Conservation (phyloP, 352 stramenopile genomes). For the Phytophthora citrophthora region DNA sequence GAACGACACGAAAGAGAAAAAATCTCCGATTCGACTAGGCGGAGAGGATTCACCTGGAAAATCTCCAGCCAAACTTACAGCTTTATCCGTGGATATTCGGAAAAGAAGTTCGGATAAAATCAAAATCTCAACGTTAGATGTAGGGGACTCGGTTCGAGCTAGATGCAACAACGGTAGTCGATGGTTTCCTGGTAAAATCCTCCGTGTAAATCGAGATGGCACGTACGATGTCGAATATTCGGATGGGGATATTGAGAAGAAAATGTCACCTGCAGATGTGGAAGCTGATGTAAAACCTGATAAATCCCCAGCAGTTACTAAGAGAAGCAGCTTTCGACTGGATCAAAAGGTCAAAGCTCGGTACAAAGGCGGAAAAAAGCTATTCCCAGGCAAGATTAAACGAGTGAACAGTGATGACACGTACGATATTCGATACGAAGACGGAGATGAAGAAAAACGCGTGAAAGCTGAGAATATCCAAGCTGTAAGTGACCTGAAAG, state of each 20-base stretch:
- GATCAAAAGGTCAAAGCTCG: constrained; percentile 46
- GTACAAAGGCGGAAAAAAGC: constrained; percentile 55
- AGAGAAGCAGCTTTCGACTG: constrained; percentile 22
- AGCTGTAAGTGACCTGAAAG: constrained; percentile 6
- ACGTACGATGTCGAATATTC: constrained; percentile 71
- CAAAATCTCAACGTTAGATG: constrained; percentile 7
- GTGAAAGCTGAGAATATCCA: constrained; percentile 44
- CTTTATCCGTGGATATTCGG: constrained; percentile 17
- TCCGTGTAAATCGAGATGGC: constrained; percentile 55
- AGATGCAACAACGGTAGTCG: constrained; percentile 76
- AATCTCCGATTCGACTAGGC: constrained; percentile 56
- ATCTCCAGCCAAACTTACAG: constrained; percentile 24
- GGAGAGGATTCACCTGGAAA: constrained; percentile 11
- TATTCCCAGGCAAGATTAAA: constrained; percentile 59
- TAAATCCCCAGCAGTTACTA: not conserved
- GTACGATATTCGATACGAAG: constrained; percentile 73
- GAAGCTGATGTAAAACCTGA: constrained; percentile 16
- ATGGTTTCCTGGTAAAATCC: constrained; percentile 71
- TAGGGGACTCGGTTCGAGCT: constrained; percentile 35
- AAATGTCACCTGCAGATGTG: constrained; percentile 31
- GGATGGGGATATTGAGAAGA: constrained; percentile 55
- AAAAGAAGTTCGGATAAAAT: constrained; percentile 11
- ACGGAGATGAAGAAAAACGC: constrained; percentile 59
- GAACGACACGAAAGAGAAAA: constrained; percentile 42
- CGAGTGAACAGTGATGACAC: constrained; percentile 57